A percentile compares a stretch with the other conserved stretches of the same genome.
Conservation (phyloP, 208 protist genomes). For the Phytomonas sp. region DNA sequence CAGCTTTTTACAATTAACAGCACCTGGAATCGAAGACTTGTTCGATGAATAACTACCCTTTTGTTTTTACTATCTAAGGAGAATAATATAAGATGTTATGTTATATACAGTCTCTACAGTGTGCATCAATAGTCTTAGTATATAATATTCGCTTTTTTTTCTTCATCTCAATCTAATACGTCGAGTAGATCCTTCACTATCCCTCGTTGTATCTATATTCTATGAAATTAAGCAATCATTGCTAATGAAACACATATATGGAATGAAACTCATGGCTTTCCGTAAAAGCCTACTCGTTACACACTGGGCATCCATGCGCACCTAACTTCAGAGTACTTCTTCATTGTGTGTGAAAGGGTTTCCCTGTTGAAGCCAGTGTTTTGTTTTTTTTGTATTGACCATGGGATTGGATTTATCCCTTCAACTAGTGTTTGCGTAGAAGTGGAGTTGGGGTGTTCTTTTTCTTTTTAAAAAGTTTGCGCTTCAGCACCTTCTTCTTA, state of each 20-base stretch:
- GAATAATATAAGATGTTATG: background rate
- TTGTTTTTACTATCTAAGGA: background rate
- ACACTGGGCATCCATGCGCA: background rate
- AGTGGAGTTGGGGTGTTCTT: background rate
- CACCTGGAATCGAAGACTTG: background rate
- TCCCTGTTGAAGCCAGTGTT: background rate
- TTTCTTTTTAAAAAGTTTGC: slow-evolving; percentile 16
- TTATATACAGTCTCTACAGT: background rate
- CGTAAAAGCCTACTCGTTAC: background rate
- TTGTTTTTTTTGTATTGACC: background rate
- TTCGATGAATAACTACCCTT: background rate
- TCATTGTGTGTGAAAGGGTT: background rate
- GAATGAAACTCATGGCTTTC: background rate
- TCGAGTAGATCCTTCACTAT: background rate
- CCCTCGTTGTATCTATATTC: background rate
- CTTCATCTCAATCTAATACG: background rate
- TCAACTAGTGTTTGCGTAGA: background rate
- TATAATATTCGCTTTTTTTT: background rate
- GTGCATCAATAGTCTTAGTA: background rate
- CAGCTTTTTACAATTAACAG: background rate
- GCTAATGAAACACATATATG: background rate
- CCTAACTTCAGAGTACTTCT: background rate
- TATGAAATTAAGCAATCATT: background rate
- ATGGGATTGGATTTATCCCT: background rate
- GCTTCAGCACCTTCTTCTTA: slow-evolving; percentile 17